phyloP scores from a whole-genome alignment of 2,329 filamentous ascomycete species.

The Trichoderma atroviride region DNA sequence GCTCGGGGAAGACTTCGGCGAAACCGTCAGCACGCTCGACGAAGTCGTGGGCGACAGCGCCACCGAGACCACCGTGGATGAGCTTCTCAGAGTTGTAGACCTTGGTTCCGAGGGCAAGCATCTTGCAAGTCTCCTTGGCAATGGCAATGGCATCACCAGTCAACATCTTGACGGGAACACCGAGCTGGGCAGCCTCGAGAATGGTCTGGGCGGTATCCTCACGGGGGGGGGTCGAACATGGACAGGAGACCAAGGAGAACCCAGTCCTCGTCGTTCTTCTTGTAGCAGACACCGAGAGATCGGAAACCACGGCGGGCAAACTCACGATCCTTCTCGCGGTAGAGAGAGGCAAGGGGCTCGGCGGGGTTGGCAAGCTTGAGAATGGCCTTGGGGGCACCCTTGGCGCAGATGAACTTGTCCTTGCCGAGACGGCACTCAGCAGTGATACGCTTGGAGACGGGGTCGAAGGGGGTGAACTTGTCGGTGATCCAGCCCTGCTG shows the following conservation, averaged over 20 bases:
- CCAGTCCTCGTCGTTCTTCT: conserved; percentile 79
- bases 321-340: conserved; percentile 91
- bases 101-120: conserved; percentile 89
- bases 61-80: conserved; percentile 84
- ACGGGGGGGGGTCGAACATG: conserved; percentile 87
- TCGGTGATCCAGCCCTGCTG: conserved; percentile 79
- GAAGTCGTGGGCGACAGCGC: conserved; percentile 94
- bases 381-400: conserved; percentile 86
- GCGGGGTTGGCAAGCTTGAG: conserved; percentile 83
- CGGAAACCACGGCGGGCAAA: conserved; percentile 93
- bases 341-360: conserved; percentile 75
- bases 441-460: conserved; percentile 89
- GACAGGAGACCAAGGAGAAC: conserved; percentile 95
- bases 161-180: conserved; percentile 93
- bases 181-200: conserved; percentile 83
- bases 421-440: conserved; percentile 77
- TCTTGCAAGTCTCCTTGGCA: conserved; percentile 85
- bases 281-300: conserved; percentile 89
- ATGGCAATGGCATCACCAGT: conserved; percentile 94
- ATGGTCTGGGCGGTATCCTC: conserved; percentile 90
- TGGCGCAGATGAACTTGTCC: conserved; percentile 87
- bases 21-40: conserved; percentile 94
- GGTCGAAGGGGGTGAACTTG: conserved; percentile 84
- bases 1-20: conserved; percentile 90
- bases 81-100: conserved; percentile 93